Percentiles rank a stretch among this genome's conserved stretches.
Conservation (phyloP, 495 filamentous ascomycete species). For the Rusavskia elegans region DNA sequence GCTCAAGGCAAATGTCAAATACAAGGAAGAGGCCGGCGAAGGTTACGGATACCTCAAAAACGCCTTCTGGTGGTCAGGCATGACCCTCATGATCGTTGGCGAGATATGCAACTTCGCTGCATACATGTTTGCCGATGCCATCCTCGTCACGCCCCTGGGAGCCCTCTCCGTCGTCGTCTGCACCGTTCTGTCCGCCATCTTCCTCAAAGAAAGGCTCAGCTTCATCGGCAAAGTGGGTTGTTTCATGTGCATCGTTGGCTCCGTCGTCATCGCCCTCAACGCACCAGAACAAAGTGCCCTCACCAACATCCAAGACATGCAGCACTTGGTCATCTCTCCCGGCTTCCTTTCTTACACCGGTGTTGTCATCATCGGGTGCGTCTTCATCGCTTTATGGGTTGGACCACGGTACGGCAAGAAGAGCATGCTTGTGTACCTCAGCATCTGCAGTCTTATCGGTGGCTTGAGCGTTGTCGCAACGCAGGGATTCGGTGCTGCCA, state of each 20-base stretch:
- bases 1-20: conserved; percentile 86
- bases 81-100: conserved; percentile 94
- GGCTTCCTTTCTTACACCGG: conserved; percentile 79
- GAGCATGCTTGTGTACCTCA: conserved; percentile 94
- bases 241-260: conserved; percentile 86
- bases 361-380: conserved; percentile 57
- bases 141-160: conserved; percentile 85
- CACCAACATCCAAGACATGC: conserved; percentile 81
- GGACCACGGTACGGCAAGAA: conserved; percentile 87
- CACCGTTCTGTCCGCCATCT: conserved; percentile 84
- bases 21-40: conserved; percentile 89
- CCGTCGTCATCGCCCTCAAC: conserved; percentile 86
- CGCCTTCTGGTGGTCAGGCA: conserved; percentile 85
- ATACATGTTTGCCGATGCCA: conserved; percentile 94
- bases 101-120: conserved; percentile 97
- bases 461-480: conserved; percentile 91
- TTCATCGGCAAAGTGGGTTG: conserved; percentile 94
- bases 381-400: conserved; percentile 63
- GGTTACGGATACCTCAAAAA: conserved; percentile 98
- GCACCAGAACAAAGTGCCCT: conserved; percentile 77
- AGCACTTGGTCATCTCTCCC: conserved; percentile 71
- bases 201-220: conserved; percentile 87
- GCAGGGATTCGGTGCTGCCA: conserved; percentile 83
- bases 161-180: conserved; percentile 93
- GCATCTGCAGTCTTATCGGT: conserved; percentile 86